Evolutionary conservation across 139 green algal genomes (phyloP).

Genomic region (Chlorella sp.): DNA sequence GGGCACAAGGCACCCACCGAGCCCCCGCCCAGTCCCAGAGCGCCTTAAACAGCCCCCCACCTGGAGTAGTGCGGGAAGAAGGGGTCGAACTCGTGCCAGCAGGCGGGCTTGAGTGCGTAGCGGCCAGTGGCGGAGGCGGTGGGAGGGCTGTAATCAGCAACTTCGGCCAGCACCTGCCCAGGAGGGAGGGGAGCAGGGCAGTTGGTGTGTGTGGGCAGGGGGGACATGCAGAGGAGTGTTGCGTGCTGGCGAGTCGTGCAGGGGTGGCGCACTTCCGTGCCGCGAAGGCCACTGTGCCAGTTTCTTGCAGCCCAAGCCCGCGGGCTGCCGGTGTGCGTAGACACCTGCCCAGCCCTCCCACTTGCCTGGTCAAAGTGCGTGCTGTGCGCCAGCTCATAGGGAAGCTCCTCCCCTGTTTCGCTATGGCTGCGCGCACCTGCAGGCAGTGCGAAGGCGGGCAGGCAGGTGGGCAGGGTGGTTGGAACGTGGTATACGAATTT

Average conservation of each 20-base stretch:
- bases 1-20: too few species aligned
- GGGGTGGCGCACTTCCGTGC: not conserved
- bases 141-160: slow-evolving; percentile 39
- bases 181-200: not conserved
- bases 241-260: too few species aligned
- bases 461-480: not conserved
- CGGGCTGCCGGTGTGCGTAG: too few species aligned
- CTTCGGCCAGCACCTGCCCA: slow-evolving; percentile 34
- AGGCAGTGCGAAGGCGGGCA: not conserved
- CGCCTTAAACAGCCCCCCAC: not conserved
- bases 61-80: slow-evolving; percentile 51
- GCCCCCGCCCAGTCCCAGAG: too few species aligned
- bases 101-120: slow-evolving; percentile 43
- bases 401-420: slow-evolving; percentile 44
- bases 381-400: slow-evolving; percentile 39
- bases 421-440: slow-evolving; percentile 50
- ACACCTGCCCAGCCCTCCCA: too few species aligned
- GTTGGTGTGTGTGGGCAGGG: not conserved
- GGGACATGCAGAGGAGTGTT: not conserved
- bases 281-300: too few species aligned
- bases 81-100: slow-evolving; percentile 55
- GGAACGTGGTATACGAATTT: not conserved
- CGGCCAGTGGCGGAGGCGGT: slow-evolving; percentile 24
- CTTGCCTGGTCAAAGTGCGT: slow-evolving; percentile 8
- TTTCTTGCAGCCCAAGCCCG: too few species aligned